Conservation (phyloP, 805 yeast species). For the Ogataea parapolymorpha region DNA sequence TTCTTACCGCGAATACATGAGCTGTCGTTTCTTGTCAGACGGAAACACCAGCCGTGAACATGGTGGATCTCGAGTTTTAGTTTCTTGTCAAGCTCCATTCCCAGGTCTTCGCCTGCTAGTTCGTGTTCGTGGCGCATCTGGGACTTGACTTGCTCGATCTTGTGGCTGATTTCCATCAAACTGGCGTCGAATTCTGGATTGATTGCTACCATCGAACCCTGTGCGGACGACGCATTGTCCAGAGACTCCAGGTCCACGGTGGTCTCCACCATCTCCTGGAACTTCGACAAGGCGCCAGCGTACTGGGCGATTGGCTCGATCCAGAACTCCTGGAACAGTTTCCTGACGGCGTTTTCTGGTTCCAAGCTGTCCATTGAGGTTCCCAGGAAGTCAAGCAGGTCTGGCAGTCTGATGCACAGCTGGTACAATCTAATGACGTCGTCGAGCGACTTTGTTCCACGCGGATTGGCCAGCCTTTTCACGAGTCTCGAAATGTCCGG, state of each 20-base stretch:
- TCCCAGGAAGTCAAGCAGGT: slow-evolving; percentile 51
- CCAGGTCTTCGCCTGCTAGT: slow-evolving; percentile 67
- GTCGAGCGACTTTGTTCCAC: slow-evolving; percentile 60
- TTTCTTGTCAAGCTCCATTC: slow-evolving; percentile 82
- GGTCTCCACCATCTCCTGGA: slow-evolving; percentile 85
- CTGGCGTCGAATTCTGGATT: slow-evolving; percentile 88
- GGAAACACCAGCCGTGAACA: slow-evolving; percentile 90
- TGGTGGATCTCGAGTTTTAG: slow-evolving; percentile 85
- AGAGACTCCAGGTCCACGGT: slow-evolving; percentile 85
- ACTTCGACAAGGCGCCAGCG: slow-evolving; percentile 53
- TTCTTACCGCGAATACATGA: slow-evolving; percentile 63
- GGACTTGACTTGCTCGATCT: slow-evolving; percentile 51
- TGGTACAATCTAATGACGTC: slow-evolving; percentile 90
- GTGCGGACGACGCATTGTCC: slow-evolving; percentile 62
- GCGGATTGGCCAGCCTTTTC: slow-evolving; percentile 54
- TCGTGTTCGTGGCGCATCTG: slow-evolving; percentile 60
- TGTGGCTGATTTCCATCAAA: slow-evolving; percentile 54
- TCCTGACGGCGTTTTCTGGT: slow-evolving; percentile 21
- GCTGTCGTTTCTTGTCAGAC: slow-evolving; percentile 89
- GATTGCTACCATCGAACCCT: slow-evolving; percentile 54
- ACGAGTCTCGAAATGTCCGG: slow-evolving; percentile 81
- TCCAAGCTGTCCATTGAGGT: slow-evolving; percentile 37
- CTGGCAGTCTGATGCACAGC: slow-evolving; percentile 68
- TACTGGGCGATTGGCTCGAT: slow-evolving; percentile 49
- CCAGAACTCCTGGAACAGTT: slow-evolving; percentile 52